Conservation (phyloP, 192 early-diverging fungal genomes). For the Rhizophagus clarus region DNA sequence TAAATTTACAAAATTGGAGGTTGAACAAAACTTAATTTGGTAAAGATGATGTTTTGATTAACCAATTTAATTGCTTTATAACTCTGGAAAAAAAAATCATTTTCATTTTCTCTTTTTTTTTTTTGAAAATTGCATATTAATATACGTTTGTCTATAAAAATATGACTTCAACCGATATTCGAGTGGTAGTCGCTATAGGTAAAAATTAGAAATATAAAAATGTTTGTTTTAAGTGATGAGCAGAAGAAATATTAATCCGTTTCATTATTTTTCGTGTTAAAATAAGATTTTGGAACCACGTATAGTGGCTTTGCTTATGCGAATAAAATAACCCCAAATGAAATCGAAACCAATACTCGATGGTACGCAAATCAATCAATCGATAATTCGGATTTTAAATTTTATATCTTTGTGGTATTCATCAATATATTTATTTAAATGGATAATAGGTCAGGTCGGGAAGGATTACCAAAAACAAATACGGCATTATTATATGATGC, state of each 20-base stretch:
- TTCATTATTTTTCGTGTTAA: not conserved
- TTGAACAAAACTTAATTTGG: too few species aligned
- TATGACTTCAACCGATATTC: not conserved
- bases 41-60: too few species aligned
- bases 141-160: not conserved
- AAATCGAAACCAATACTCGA: not conserved
- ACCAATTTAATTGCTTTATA: too few species aligned
- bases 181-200: not conserved
- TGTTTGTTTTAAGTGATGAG: not conserved
- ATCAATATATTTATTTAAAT: not conserved
- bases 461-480: constrained; percentile 20
- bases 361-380: not conserved
- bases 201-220: not conserved
- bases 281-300: not conserved
- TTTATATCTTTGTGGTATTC: too few species aligned
- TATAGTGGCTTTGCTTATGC: constrained; percentile 15
- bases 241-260: not conserved
- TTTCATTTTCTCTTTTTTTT: not conserved
- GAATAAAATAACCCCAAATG: not conserved
- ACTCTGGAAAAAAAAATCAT: too few species aligned
- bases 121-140: not conserved
- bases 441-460: not conserved
- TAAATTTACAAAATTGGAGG: too few species aligned
- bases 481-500: not conserved
- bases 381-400: not conserved